These are phyloP conservation scores for Venustampulla echinocandica DNA, from an alignment of 495 filamentous ascomycete species.

Conservation along the genomic window DNA sequence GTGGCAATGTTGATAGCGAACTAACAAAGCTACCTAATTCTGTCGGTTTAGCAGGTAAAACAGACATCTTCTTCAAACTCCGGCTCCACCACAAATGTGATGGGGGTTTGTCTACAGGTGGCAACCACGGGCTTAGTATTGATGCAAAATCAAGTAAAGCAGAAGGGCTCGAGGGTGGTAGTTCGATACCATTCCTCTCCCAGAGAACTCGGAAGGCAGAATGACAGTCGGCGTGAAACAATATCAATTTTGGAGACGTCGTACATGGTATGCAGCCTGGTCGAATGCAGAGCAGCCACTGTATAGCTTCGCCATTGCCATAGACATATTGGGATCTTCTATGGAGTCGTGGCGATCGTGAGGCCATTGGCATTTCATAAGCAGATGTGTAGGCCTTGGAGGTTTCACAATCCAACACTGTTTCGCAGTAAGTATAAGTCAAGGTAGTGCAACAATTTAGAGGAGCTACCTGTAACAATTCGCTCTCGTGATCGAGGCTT, in stretches of 20 bases:
- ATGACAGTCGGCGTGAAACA: background rate
- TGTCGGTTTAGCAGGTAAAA: background rate
- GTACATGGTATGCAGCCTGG: background rate
- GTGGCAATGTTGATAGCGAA: background rate
- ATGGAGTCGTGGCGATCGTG: background rate
- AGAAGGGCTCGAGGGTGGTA: background rate
- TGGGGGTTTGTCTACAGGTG: background rate
- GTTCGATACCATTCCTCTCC: background rate
- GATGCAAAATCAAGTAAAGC: background rate
- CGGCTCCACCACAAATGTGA: background rate
- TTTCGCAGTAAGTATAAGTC: background rate
- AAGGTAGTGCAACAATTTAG: background rate
- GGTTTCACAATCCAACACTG: background rate
- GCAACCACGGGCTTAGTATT: background rate
- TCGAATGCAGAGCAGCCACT: background rate
- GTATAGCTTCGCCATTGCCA: background rate
- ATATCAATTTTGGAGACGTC: background rate
- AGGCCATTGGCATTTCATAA: background rate
- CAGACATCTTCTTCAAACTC: background rate
- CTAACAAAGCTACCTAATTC: background rate
- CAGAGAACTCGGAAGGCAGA: background rate
- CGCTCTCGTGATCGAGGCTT: background rate
- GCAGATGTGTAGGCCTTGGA: background rate
- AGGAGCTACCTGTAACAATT: background rate
- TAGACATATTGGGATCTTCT: background rate